Conservation (phyloP, 2,329 filamentous ascomycete species). For the Hymenoscyphus albidus region DNA sequence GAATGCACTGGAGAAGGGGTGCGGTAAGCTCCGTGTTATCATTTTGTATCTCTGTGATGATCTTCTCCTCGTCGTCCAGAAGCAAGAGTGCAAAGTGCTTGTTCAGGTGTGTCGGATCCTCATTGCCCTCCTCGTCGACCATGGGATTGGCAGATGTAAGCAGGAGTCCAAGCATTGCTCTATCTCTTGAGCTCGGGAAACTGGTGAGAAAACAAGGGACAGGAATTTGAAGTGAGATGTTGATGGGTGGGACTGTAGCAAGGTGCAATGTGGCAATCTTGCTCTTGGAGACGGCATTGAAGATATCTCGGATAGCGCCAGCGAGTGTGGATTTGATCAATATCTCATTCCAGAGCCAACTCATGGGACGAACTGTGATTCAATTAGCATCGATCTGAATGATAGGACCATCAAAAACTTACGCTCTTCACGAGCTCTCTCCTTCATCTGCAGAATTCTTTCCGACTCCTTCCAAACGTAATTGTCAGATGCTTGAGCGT, state of each 20-base stretch:
- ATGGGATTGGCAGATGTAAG: constrained; percentile 81
- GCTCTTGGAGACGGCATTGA: constrained; percentile 74
- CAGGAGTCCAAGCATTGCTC: constrained; percentile 72
- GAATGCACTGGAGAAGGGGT: constrained; percentile 77
- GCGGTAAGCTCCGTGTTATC: constrained; percentile 73
- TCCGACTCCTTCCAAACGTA: constrained; percentile 93
- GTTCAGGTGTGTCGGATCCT: constrained; percentile 67
- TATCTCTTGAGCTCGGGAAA: constrained; percentile 64
- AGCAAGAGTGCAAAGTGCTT: constrained; percentile 85
- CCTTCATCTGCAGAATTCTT: constrained; percentile 73
- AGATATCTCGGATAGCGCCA: constrained; percentile 76
- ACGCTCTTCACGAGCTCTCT: constrained; percentile 69
- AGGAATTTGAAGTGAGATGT: constrained; percentile 62
- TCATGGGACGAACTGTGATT: constrained; percentile 46
- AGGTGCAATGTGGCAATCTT: constrained; percentile 82
- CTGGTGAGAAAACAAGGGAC: constrained; percentile 65
- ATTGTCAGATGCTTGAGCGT: constrained; percentile 82
- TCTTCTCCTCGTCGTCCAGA: constrained; percentile 74
- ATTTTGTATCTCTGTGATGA: constrained; percentile 68
- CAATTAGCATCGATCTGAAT: constrained; percentile 12
- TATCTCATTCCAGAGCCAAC: constrained; percentile 65
- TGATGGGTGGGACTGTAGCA: constrained; percentile 53
- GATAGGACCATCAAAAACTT: constrained; percentile 24
- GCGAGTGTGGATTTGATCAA: constrained; percentile 72
- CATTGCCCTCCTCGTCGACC: constrained; percentile 61